Evolutionary conservation across 192 early-diverging fungal species (phyloP), one percentile per base, ranked within the genome.

Genomic region (Allomyces macrogynus): DNA sequence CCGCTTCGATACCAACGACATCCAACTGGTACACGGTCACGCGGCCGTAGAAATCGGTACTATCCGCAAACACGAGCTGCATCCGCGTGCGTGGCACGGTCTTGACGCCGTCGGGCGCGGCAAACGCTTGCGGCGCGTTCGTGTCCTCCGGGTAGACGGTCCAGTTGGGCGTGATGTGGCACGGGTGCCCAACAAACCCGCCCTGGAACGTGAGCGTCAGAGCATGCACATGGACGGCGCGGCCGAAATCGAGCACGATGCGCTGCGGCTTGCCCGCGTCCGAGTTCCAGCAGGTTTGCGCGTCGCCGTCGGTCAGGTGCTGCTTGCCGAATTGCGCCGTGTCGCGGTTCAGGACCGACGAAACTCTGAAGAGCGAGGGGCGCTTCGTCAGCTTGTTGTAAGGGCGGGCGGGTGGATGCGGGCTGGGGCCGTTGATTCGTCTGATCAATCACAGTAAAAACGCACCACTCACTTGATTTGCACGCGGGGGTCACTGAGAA

Each of bases 231-330:
- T 60, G 24, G 1, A 82, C 81, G 9, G 74, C 70, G 3, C 66
- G 70, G 2, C 69, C 73, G 65, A 90, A 90, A 67, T 89, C 82
- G 4, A 93, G 62, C 23, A 81, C 64, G 25, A 93, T 83, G 66
- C 77, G 78, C 77, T 93, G 90, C 4, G 89, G 85, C 18, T 79
- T 68, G 27, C 88, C 87, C 76, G 88, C 82, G 67, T 91, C 90
- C 23, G 88, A 91, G 74, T 92, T 93, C 93, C 93, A 96, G 74
- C 93, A 96, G 0, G 93, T 96, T 64, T 93, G 91, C 43, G 74
- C 71, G 67, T 67, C 81, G 24, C 79, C 78, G 69, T 96, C 93
- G 16, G 80, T 86, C 32, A 96, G 71, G 72, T 81, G 76, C 64
- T 91, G 81, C 67, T 92, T 93, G 65, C 91, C 93, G 67, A 81